Evolutionary conservation across 345 rosid species (phyloP).

Genomic region (Acer campestre): DNA sequence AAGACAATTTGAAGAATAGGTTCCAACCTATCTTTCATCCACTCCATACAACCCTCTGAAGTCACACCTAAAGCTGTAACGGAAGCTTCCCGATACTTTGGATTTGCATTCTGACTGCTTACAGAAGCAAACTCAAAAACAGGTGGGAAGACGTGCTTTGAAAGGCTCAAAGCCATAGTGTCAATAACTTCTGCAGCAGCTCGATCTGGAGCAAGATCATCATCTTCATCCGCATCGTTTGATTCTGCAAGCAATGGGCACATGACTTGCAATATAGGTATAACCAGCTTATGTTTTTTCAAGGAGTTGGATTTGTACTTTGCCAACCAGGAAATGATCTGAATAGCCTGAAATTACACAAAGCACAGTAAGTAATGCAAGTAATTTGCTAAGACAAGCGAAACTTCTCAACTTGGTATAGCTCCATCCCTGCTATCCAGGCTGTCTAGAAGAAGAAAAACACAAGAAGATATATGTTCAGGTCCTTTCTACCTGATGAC

Average conservation of each 20-base stretch:
- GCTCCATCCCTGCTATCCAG: background rate
- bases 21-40: conserved; percentile 85
- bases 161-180: conserved; percentile 88
- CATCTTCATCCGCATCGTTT: conserved; percentile 69
- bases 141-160: conserved; percentile 82
- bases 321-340: conserved; percentile 98
- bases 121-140: conserved; percentile 86
- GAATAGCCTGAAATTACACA: conserved; percentile 76
- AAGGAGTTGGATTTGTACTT: conserved; percentile 84
- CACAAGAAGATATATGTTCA: background rate
- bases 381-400: background rate
- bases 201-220: conserved; percentile 97
- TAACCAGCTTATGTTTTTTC: conserved; percentile 79
- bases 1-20: conserved; percentile 82
- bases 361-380: conserved; percentile 25
- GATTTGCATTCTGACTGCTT: conserved; percentile 66
- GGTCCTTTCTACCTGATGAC: conserved; percentile 77
- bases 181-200: conserved; percentile 99
- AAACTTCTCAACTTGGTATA: background rate
- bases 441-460: conserved; percentile 4
- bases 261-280: conserved; percentile 94
- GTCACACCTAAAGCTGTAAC: conserved; percentile 91
- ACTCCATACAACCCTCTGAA: conserved; percentile 90
- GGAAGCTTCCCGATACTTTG: conserved; percentile 93
- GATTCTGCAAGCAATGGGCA: conserved; percentile 96